These are phyloP conservation scores for Rhytidiadelphus loreus DNA, from an alignment of 225 moss, liverwort and hornwort genomes.

Conservation along the genomic window DNA sequence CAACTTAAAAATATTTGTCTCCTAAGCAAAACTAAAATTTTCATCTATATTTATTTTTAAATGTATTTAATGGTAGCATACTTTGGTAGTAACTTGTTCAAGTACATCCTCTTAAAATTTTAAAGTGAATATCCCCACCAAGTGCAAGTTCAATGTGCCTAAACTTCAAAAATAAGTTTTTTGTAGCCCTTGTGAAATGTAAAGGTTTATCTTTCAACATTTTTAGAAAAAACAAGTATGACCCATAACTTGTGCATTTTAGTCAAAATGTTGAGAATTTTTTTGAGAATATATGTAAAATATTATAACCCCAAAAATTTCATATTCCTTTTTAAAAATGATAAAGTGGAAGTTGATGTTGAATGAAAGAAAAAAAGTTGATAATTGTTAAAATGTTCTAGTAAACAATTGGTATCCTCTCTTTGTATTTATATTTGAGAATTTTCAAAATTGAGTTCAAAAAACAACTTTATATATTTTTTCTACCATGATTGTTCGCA, in stretches of 20 bases:
- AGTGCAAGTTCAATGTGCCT: neutral
- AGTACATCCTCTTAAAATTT: too few species aligned
- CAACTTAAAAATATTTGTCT: too few species aligned
- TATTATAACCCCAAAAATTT: neutral
- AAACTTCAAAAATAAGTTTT: neutral
- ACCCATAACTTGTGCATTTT: neutral
- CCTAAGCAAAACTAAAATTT: too few species aligned
- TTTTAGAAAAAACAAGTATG: neutral
- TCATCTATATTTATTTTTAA: too few species aligned
- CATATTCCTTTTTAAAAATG: neutral
- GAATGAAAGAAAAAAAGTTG: neutral
- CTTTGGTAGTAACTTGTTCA: too few species aligned
- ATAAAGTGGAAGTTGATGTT: neutral
- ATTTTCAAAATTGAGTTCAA: neutral
- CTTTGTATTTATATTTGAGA: neutral
- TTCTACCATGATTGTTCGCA: rapidly evolving
- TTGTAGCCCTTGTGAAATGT: neutral
- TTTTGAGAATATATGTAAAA: neutral
- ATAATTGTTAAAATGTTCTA: neutral
- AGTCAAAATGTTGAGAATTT: neutral
- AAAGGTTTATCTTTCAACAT: neutral
- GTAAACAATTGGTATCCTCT: neutral
- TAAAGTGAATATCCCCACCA: neutral
- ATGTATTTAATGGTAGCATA: too few species aligned
- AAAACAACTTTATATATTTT: too few species aligned